A percentile compares a stretch with the other conserved stretches of the same genome.
phyloP scores from a whole-genome alignment of 306 rosid species.

The Ammopiptanthus mongolicus region DNA sequence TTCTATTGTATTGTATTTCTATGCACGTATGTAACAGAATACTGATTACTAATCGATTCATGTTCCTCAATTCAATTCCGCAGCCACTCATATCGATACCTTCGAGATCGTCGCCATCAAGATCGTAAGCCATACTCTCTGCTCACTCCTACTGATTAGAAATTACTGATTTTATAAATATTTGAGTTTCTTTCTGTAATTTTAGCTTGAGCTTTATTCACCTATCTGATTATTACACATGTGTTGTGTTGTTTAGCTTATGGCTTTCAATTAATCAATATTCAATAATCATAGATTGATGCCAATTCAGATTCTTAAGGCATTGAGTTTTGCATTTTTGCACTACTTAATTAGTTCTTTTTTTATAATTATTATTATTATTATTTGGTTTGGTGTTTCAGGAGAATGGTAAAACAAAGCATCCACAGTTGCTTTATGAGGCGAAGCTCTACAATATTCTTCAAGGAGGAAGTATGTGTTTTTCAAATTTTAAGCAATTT shows the following conservation, averaged over 20 bases:
- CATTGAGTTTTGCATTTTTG: background rate
- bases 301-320: background rate
- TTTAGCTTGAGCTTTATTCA: too few relatives aligned
- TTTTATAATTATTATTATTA: background rate
- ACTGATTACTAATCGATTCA: slow-evolving; percentile 10
- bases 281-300: background rate
- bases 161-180: too few relatives aligned
- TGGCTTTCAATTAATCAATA: background rate
- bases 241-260: background rate
- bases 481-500: background rate
- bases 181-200: too few relatives aligned
- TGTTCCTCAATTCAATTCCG: slow-evolving; percentile 7
- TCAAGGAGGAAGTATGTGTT: slow-evolving; percentile 91
- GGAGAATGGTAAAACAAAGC: slow-evolving; percentile 92
- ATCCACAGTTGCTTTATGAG: slow-evolving; percentile 88
- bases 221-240: background rate
- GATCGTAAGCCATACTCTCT: slow-evolving; percentile 51
- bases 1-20: too few relatives aligned
- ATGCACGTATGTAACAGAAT: background rate
- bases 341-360: too few relatives aligned
- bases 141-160: background rate
- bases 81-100: slow-evolving; percentile 87
- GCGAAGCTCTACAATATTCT: slow-evolving; percentile 85
- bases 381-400: slow-evolving; percentile 28
- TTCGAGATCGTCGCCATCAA: slow-evolving; percentile 94